Evolutionary conservation across 148 eudicot species (phyloP).

Genomic region (Amaranthus hypochondriacus): DNA sequence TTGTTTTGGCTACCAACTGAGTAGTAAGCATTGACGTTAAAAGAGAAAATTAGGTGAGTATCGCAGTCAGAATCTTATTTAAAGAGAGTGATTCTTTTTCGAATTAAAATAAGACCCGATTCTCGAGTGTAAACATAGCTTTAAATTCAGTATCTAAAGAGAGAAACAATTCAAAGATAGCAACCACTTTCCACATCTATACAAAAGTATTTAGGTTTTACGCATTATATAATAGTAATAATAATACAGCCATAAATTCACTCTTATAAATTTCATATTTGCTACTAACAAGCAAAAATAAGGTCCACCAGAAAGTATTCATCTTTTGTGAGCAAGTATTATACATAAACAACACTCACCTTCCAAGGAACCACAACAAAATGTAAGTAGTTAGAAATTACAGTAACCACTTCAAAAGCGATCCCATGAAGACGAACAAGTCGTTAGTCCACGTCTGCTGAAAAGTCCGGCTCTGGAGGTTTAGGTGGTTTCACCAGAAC

Average conservation of each 20-base stretch:
- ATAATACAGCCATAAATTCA: slow-evolving; percentile 5
- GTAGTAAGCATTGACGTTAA: too few species aligned
- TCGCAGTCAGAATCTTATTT: too few species aligned
- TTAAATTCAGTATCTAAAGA: not conserved
- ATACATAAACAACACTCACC: slow-evolving; percentile 20
- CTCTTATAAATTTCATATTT: not conserved
- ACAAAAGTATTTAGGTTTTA: not conserved
- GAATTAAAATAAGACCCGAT: too few species aligned
- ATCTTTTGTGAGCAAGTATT: slow-evolving; percentile 9
- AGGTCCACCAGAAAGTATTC: not conserved
- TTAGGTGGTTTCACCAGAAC: slow-evolving; percentile 76
- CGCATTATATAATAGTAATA: not conserved
- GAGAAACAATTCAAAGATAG: not conserved
- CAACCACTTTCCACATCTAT: not conserved
- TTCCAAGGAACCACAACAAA: not conserved
- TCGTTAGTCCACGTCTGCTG: slow-evolving; percentile 63
- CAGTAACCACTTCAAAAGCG: slow-evolving; percentile 5
- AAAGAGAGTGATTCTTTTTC: too few species aligned
- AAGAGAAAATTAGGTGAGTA: too few species aligned
- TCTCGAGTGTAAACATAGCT: not conserved
- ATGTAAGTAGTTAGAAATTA: not conserved
- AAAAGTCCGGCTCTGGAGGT: slow-evolving; percentile 89
- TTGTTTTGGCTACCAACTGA: too few species aligned
- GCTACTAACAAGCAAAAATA: not conserved
- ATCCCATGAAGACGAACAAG: slow-evolving; percentile 8